phyloP scores from a whole-genome alignment of 768 basidiomycete species.

The Tylopilus felleus region DNA sequence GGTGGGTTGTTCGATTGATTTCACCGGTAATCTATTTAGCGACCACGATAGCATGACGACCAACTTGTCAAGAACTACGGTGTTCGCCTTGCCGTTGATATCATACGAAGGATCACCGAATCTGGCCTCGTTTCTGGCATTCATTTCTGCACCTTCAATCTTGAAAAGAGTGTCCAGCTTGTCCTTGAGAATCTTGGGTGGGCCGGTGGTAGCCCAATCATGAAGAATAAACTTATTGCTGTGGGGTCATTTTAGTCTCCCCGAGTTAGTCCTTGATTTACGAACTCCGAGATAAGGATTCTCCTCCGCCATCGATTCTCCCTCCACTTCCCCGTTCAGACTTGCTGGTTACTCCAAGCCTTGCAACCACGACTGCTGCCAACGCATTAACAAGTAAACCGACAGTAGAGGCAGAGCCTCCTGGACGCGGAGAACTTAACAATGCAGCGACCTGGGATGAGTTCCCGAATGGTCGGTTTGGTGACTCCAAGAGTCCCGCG shows the following conservation, averaged over 20 bases:
- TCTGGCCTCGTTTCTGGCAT: constrained; percentile 67
- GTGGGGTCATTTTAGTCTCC: constrained; percentile 36
- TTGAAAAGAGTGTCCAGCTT: constrained; percentile 90
- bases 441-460: constrained; percentile 87
- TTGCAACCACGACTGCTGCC: constrained; percentile 61
- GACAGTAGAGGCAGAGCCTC: constrained; percentile 48
- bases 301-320: constrained; percentile 31
- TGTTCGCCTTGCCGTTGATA: constrained; percentile 77
- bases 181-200: constrained; percentile 80
- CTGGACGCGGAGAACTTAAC: constrained; percentile 69
- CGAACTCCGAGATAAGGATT: constrained; percentile 35
- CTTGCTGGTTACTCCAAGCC: constrained; percentile 59
- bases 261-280: not conserved
- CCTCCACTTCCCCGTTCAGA: constrained; percentile 29
- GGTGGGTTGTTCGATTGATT: constrained; percentile 40
- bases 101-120: constrained; percentile 59
- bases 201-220: constrained; percentile 45
- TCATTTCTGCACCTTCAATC: constrained; percentile 95
- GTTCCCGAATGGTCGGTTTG: constrained; percentile 98
- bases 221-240: constrained; percentile 64
- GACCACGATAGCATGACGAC: constrained; percentile 74
- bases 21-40: not conserved
- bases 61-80: constrained; percentile 93
- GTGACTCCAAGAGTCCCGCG: constrained; percentile 95
- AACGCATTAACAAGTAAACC: constrained; percentile 49